Evolutionary conservation across 495 filamentous ascomycete species (phyloP).

Genomic region (Aspergillus sclerotioniger): DNA sequence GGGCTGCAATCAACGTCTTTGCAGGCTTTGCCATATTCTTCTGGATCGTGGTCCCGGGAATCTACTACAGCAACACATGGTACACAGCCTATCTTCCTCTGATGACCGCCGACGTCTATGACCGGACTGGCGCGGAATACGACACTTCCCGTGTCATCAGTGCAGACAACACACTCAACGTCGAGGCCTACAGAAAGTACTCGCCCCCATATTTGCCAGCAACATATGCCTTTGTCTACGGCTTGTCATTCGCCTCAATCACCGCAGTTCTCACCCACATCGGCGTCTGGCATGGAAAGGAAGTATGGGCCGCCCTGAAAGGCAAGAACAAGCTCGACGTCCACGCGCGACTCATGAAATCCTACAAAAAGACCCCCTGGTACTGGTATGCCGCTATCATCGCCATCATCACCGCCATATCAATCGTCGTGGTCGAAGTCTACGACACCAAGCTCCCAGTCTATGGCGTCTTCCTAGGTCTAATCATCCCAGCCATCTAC

Average conservation of each 20-base stretch:
- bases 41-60: slow-evolving; percentile 30
- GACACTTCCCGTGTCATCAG: slow-evolving; percentile 74
- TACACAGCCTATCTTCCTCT: slow-evolving; percentile 42
- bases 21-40: slow-evolving; percentile 35
- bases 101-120: slow-evolving; percentile 59
- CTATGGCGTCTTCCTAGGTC: slow-evolving; percentile 71
- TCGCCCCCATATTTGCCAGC: slow-evolving; percentile 78
- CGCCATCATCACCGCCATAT: slow-evolving; percentile 67
- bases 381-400: slow-evolving; percentile 75
- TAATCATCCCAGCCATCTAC: slow-evolving; percentile 62
- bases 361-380: slow-evolving; percentile 60
- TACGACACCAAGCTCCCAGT: slow-evolving; percentile 63
- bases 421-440: slow-evolving; percentile 60
- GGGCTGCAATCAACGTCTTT: slow-evolving; percentile 58
- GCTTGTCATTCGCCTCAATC: slow-evolving; percentile 76
- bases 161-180: slow-evolving; percentile 66
- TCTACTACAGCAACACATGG: slow-evolving; percentile 42
- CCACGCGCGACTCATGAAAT: slow-evolving; percentile 54
- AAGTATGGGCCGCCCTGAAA: slow-evolving; percentile 50
- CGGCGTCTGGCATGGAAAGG: slow-evolving; percentile 56
- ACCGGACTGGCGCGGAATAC: slow-evolving; percentile 76
- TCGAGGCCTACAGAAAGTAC: slow-evolving; percentile 71
- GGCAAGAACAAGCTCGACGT: slow-evolving; percentile 57
- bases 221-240: slow-evolving; percentile 79
- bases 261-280: slow-evolving; percentile 64